A percentile compares a stretch with the other conserved stretches of the same genome.
phyloP scores from a whole-genome alignment of 352 stramenopile species.

The Nothophytophthora sp. region DNA sequence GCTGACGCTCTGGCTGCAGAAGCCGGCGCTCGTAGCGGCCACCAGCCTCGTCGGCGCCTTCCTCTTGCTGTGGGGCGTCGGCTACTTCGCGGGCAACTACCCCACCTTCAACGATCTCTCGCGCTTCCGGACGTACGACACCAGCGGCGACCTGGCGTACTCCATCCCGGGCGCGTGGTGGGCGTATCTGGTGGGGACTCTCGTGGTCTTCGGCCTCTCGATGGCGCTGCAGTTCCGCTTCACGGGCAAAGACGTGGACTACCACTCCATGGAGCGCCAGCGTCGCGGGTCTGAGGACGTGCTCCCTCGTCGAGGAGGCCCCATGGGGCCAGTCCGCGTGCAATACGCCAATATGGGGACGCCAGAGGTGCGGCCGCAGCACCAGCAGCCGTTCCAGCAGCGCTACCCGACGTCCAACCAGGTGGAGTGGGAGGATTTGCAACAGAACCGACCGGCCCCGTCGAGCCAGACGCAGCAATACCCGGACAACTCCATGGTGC shows the following conservation, averaged over 20 bases:
- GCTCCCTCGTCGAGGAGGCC: constrained; percentile 5
- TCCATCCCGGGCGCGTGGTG: constrained; percentile 59
- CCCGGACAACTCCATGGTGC: constrained; percentile 20
- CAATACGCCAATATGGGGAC: constrained; percentile 24
- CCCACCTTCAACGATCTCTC: constrained; percentile 53
- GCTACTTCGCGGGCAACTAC: constrained; percentile 65
- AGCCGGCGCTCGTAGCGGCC: constrained; percentile 44
- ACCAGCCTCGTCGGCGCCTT: constrained; percentile 52
- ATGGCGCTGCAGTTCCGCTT: constrained; percentile 49
- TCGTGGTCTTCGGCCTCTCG: constrained; percentile 52
- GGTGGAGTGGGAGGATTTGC: constrained; percentile 25
- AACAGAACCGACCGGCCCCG: constrained; percentile 9
- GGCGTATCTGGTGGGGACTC: constrained; percentile 53
- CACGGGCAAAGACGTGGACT: constrained; percentile 40
- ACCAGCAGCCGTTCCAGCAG: constrained; percentile 16
- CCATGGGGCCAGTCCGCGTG: constrained; percentile 18
- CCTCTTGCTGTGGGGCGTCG: constrained; percentile 53
- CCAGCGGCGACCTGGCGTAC: constrained; percentile 31
- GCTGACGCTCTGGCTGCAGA: constrained; percentile 57
- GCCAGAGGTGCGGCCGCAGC: constrained; percentile 13
- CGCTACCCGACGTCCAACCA: constrained; percentile 27
- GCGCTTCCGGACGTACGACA: constrained; percentile 29
- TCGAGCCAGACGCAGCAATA: constrained; percentile 12
- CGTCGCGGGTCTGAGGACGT: constrained; percentile 9
- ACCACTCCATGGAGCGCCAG: constrained; percentile 26